Percentiles rank a stretch among this genome's conserved stretches.
phyloP scores from a whole-genome alignment of 2,329 filamentous ascomycete genomes.

The Aspergillus sp. region DNA sequence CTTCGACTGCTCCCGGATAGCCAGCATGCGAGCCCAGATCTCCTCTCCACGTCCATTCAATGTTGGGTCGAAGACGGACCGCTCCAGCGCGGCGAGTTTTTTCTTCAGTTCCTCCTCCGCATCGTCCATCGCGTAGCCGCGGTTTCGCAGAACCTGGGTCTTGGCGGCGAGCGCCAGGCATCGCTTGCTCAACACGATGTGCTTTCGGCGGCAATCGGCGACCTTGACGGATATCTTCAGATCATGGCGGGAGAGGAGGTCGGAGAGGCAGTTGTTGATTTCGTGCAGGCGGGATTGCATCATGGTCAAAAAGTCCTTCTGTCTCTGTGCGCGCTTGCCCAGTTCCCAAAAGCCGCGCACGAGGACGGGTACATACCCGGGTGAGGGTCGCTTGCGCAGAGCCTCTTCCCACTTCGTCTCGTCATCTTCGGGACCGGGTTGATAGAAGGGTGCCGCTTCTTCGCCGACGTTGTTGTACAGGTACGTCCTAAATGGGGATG shows the following conservation, averaged over 20 bases:
- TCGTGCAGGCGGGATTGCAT: conserved; percentile 54
- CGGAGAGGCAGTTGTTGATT: conserved; percentile 55
- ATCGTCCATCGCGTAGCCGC: conserved; percentile 58
- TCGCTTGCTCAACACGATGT: conserved; percentile 52
- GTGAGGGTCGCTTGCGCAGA: conserved; percentile 49
- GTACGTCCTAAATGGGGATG: conserved; percentile 52
- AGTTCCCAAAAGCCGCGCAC: conserved; percentile 53
- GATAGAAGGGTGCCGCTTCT: conserved; percentile 53
- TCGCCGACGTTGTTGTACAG: conserved; percentile 56
- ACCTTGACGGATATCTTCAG: conserved; percentile 52
- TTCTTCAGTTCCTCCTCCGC: conserved; percentile 56
- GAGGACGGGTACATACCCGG: conserved; percentile 52
- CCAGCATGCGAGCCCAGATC: conserved; percentile 60
- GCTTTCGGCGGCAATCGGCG: conserved; percentile 51
- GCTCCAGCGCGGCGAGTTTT: conserved; percentile 51
- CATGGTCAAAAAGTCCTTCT: conserved; percentile 49
- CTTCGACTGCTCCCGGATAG: conserved; percentile 51
- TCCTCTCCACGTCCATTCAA: conserved; percentile 55
- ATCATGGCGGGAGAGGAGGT: conserved; percentile 53
- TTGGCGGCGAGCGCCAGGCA: conserved; percentile 55
- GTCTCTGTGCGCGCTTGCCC: conserved; percentile 49
- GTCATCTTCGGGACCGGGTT: conserved; percentile 50
- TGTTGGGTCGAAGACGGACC: conserved; percentile 52
- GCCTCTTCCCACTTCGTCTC: conserved; percentile 58
- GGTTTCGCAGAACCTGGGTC: conserved; percentile 54